Evolutionary conservation across 1,284 basidiomycete species (phyloP).

Genomic region (Ceratobasidium theobromae): DNA sequence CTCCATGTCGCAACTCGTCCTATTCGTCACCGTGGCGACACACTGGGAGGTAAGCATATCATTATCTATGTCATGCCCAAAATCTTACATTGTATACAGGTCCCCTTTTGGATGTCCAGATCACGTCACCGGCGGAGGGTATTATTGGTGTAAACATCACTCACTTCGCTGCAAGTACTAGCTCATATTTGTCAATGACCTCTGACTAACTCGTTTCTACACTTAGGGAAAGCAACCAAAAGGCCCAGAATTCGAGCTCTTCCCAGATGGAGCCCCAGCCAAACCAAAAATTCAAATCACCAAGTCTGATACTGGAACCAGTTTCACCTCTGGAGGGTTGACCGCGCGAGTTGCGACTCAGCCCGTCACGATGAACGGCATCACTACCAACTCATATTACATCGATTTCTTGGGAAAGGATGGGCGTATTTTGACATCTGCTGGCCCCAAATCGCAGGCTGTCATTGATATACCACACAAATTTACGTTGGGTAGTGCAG

Average conservation of each 20-base stretch:
- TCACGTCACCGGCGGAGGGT: conserved; percentile 66
- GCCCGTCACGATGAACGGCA: conserved; percentile 39
- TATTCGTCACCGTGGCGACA: conserved; percentile 67
- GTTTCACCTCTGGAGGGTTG: conserved; percentile 49
- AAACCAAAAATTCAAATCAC: conserved; percentile 48
- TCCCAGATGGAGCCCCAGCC: conserved; percentile 58
- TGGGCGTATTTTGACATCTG: conserved; percentile 46
- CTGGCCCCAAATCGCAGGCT: conserved; percentile 62
- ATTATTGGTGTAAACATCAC: conserved; percentile 65
- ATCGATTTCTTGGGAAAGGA: conserved; percentile 27
- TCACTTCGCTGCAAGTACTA: conserved; percentile 51
- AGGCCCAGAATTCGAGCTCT: conserved; percentile 58
- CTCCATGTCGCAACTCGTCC: conserved; percentile 65
- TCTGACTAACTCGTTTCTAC: background rate
- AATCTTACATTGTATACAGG: conserved; percentile 39
- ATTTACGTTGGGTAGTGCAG: conserved; percentile 60
- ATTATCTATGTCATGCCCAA: conserved; percentile 34
- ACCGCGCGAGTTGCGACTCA: conserved; percentile 47
- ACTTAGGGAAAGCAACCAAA: conserved; percentile 40
- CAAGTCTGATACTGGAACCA: conserved; percentile 43
- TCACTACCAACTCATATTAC: conserved; percentile 40
- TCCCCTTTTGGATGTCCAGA: conserved; percentile 58
- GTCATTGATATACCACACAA: conserved; percentile 64
- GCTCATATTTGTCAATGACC: background rate
- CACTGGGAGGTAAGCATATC: conserved; percentile 55